phyloP scores from a whole-genome alignment of 2,329 filamentous ascomycete genomes.

The Colletotrichum euphorbiae region DNA sequence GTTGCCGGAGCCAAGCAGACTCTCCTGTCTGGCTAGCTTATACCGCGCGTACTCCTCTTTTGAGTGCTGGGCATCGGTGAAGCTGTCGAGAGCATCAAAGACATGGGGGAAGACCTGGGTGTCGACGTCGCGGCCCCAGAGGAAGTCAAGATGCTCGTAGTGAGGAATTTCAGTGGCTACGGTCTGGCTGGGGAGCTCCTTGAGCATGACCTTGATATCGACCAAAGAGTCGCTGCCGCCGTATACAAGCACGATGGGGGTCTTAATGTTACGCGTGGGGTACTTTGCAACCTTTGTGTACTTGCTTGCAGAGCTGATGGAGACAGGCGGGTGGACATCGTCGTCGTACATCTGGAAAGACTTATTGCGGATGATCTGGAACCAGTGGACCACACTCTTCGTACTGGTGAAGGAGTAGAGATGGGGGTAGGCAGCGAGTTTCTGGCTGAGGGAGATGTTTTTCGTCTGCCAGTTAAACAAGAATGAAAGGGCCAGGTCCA shows the following conservation, averaged over 20 bases:
- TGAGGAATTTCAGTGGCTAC: conserved; percentile 88
- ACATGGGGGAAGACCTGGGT: conserved; percentile 90
- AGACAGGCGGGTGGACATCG: conserved; percentile 83
- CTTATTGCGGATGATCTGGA: conserved; percentile 97
- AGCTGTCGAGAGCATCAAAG: conserved; percentile 85
- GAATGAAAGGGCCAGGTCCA: conserved; percentile 84
- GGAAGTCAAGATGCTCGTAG: conserved; percentile 96
- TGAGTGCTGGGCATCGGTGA: conserved; percentile 68
- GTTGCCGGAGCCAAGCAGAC: conserved; percentile 55
- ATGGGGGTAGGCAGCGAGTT: conserved; percentile 94
- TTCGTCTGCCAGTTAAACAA: conserved; percentile 89
- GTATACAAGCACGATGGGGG: conserved; percentile 92
- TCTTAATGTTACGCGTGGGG: conserved; percentile 96
- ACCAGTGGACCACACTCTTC: conserved; percentile 98
- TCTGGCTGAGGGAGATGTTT: conserved; percentile 89
- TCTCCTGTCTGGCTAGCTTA: conserved; percentile 61
- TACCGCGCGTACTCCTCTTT: conserved; percentile 72
- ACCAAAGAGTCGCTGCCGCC: conserved; percentile 94
- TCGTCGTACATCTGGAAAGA: conserved; percentile 99
- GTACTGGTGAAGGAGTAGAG: conserved; percentile 97
- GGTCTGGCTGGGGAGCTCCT: conserved; percentile 86
- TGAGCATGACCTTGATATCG: conserved; percentile 92
- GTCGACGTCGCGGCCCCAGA: conserved; percentile 91
- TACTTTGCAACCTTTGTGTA: conserved; percentile 98
- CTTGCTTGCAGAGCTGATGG: conserved; percentile 76